These are phyloP conservation scores for Sporothrix mexicana DNA, from an alignment of 2,329 filamentous ascomycete species.

Conservation along the genomic window DNA sequence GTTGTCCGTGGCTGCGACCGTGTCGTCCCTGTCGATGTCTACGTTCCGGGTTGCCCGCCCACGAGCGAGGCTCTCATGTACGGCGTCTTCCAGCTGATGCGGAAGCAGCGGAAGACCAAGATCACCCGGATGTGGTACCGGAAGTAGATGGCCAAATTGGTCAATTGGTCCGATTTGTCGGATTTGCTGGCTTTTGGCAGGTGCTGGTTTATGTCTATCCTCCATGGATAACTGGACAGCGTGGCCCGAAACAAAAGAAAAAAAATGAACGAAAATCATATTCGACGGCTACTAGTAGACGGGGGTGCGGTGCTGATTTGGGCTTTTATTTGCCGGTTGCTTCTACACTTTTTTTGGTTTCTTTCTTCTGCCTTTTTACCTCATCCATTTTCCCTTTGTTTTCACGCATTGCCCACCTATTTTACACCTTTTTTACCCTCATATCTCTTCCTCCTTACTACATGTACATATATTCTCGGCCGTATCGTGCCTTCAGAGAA, in stretches of 20 bases:
- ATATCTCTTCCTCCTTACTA: neutral
- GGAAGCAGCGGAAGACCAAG: constrained; percentile 66
- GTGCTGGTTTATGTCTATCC: neutral
- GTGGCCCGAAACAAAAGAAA: neutral
- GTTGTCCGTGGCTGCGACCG: constrained; percentile 70
- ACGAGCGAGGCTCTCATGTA: constrained; percentile 56
- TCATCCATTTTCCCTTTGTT: neutral
- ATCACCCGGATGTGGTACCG: constrained; percentile 58
- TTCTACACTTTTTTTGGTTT: neutral
- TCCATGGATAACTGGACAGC: neutral
- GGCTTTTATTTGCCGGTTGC: neutral
- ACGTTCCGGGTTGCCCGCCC: constrained; percentile 67
- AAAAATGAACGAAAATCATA: neutral
- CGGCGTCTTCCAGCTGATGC: constrained; percentile 70
- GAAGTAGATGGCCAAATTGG: constrained; percentile 48
- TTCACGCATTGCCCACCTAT: constrained; percentile 7
- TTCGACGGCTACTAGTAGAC: neutral
- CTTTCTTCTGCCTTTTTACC: neutral
- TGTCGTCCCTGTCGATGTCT: constrained; percentile 71
- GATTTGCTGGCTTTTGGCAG: neutral
- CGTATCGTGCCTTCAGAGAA: constrained; percentile 6
- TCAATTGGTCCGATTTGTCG: too few relatives aligned
- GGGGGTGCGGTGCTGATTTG: constrained; percentile 2
- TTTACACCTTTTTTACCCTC: neutral
- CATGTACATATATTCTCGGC: constrained; percentile 32